These are phyloP conservation scores for Colletotrichum caudatum DNA, from an alignment of 2,329 filamentous ascomycete species.

Conservation along the genomic window DNA sequence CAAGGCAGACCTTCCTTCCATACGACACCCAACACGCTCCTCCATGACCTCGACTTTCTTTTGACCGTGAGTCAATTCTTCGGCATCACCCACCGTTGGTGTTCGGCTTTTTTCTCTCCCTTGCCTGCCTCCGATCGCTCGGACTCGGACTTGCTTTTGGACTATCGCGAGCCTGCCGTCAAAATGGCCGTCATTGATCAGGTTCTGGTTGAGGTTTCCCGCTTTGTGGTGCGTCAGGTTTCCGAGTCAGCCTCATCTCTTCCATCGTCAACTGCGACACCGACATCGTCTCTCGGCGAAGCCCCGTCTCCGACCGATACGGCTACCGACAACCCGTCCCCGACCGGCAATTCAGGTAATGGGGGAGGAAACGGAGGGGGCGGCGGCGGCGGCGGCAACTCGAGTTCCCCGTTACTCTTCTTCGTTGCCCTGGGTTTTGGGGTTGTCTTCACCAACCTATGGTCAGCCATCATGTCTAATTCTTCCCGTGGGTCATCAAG, in stretches of 20 bases:
- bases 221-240: slow-evolving; percentile 51
- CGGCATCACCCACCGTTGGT: slow-evolving; percentile 34
- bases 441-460: slow-evolving; percentile 98
- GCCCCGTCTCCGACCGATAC: slow-evolving; percentile 26
- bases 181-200: slow-evolving; percentile 55
- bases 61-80: slow-evolving; percentile 30
- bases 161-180: slow-evolving; percentile 2
- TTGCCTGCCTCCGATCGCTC: slow-evolving; percentile 2
- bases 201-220: slow-evolving; percentile 52
- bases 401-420: slow-evolving; percentile 69
- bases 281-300: slow-evolving; percentile 40
- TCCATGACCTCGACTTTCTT: slow-evolving; percentile 29
- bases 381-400: slow-evolving; percentile 44
- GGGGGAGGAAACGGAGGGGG: slow-evolving; percentile 24
- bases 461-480: slow-evolving; percentile 70
- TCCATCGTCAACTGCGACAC: slow-evolving; percentile 41
- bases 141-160: neutral
- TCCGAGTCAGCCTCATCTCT: slow-evolving; percentile 27
- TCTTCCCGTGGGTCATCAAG: neutral
- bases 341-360: slow-evolving; percentile 40
- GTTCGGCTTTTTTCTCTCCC: slow-evolving; percentile 5
- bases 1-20: slow-evolving; percentile 7
- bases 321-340: neutral
- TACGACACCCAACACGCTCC: slow-evolving; percentile 15
- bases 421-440: slow-evolving; percentile 97